Evolutionary conservation across 257 asterid genomes (phyloP), one percentile per base, ranked within the genome.

Genomic region (Fraxinus quadrangulata): DNA sequence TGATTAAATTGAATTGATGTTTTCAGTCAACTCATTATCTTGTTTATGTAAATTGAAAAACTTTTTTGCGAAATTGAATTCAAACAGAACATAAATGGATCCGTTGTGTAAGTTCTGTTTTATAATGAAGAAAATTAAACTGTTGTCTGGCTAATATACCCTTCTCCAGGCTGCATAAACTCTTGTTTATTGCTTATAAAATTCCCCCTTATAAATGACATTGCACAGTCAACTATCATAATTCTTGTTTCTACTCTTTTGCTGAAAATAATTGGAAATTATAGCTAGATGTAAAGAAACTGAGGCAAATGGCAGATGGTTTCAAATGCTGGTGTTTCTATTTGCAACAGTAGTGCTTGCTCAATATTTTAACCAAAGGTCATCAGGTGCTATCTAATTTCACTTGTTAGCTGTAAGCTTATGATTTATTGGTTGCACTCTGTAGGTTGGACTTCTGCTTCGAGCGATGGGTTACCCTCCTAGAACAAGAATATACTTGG

Each of bases 381-480:
- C 7, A 16, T 45, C 21, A 16, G 21, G 17, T 1, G 59, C 59
- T 47, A 16, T 47, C 59, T 47, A 47, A 47, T 47, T 47, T 47
- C 21, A 47, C 59, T 47, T 3, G 21, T 47, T 47, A 14, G 21
- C n/a, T 16, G 59, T 47, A 47, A 47, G 59, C 17, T 47, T 47
- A 47, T 47, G 8, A 4, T 47, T 47, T 47, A 47, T 47, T 47
- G 59, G 21, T 47, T 47, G 26, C 26, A n/a, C 24, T 17, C 11
- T 88, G 83, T 84, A 96, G 99, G 97, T 93, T 73, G 98, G 99
- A 42, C 90, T 96, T 79, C 89, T 96, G 74, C 97, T 96, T 81
- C 94, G 96, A 79, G 94, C 99, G 40, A 54, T 96, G 96, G 98
- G 97, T 72, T 96, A 96, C 88, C 96, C 98, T 85, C 91, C 97